Evolutionary conservation across 345 rosid species (phyloP), one percentile per base, ranked within the genome.

Genomic region (Cochlearia excelsa): DNA sequence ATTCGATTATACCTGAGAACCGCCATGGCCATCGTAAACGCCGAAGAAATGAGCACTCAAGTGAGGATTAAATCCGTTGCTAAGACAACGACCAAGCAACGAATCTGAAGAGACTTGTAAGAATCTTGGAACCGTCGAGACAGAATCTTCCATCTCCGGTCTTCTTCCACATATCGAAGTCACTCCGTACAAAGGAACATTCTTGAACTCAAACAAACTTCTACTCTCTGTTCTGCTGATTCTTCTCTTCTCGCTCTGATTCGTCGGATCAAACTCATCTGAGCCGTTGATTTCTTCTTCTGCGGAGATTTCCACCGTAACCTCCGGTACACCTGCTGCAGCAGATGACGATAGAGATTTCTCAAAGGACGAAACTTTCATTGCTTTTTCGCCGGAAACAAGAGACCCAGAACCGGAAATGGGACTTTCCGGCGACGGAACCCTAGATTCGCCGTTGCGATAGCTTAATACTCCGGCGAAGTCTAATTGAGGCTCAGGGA

Each of bases 121-220:
- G 67, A 80, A 78, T 26, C 58, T 63, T 2, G 95, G 91, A 16
- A 81, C 66, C 8, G 69, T 79, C 2, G 84, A 75, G 4, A 80
- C 75, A 31, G 87, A 77, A 80, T 86, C 97, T 79, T 89, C 95
- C 97, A 89, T 89, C 77, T 84, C 95, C 0, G 83, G 78, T 48
- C 95, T 76, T 66, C 78, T 78, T 50, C 95, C 97, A 56, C 87
- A 66, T 3, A 84, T 69, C 39, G 89, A 86, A 42, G 81, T 79
- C 33, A 69, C 63, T 39, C 97, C 97, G 81, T 85, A 86, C 11
- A 75, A 78, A 5, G 91, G 79, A 10, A 59, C 49, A 9, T 65
- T 61, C 39, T 77, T 72, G 59, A 57, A 47, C 54, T 68, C 74
- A 5, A 66, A 85, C 33, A 89, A 63, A 61, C 72, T 69, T 67